Conservation (phyloP, 73 alveolate genomes). For the Tetrahymena thermophila region DNA sequence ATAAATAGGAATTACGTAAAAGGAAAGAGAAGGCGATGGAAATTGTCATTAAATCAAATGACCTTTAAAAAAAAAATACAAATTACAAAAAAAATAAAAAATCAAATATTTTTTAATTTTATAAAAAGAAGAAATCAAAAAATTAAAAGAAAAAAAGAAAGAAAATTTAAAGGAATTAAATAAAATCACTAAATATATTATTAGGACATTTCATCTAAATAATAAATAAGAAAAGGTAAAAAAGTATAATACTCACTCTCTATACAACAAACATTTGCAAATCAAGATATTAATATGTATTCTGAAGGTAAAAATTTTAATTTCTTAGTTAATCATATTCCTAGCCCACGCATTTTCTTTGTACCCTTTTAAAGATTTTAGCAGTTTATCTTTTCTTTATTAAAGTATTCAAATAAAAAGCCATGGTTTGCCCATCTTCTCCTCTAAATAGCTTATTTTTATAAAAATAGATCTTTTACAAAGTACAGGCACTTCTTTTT, state of each 20-base stretch:
- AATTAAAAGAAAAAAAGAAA: not conserved
- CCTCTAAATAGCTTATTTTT: not conserved
- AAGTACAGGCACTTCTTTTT: not conserved
- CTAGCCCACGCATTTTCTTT: not conserved
- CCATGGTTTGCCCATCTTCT: not conserved
- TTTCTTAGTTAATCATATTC: not conserved
- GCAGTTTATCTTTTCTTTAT: not conserved
- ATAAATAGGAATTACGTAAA: not conserved
- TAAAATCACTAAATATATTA: not conserved
- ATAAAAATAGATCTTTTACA: not conserved
- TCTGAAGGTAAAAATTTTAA: not conserved
- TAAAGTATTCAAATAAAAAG: not conserved
- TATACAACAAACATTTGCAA: not conserved
- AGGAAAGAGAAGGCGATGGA: not conserved
- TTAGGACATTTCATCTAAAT: not conserved
- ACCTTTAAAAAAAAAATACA: not conserved
- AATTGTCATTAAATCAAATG: not conserved
- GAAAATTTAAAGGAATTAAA: not conserved
- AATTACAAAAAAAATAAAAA: not conserved
- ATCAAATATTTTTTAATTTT: not conserved
- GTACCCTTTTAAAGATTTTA: not conserved
- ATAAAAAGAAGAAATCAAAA: not conserved
- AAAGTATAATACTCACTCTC: not conserved
- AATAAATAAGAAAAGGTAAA: not conserved
- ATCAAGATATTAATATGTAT: not conserved